Evolutionary conservation across 441 rosid species (phyloP).

Genomic region (Euphorbia celastroides): DNA sequence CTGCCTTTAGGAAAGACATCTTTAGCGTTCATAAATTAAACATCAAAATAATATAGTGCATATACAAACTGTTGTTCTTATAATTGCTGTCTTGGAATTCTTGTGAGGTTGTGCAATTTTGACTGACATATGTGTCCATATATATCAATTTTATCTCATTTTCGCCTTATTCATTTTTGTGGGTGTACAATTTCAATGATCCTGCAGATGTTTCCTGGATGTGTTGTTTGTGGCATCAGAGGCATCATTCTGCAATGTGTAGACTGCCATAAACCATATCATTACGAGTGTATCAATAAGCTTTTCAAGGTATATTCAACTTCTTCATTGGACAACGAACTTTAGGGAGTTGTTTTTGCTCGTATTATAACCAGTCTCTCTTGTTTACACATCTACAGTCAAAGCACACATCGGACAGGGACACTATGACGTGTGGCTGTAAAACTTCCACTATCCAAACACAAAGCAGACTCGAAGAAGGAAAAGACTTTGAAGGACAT

Average conservation of each 20-base stretch:
- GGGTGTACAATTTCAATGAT: constrained; percentile 2
- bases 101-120: neutral
- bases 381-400: constrained; percentile 12
- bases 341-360: neutral
- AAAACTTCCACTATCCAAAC: constrained; percentile 18
- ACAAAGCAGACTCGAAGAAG: constrained; percentile 19
- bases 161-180: neutral
- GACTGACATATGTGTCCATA: neutral
- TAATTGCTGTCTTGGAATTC: neutral
- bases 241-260: constrained; percentile 23
- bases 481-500: constrained; percentile 2
- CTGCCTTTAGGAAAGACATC: neutral
- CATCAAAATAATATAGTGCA: neutral
- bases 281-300: constrained; percentile 23
- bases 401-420: constrained; percentile 17
- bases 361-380: neutral
- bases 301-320: constrained; percentile 16
- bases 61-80: neutral
- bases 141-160: neutral
- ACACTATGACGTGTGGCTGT: constrained; percentile 24
- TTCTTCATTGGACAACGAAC: constrained; percentile 11
- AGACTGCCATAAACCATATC: constrained; percentile 23
- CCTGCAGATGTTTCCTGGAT: constrained; percentile 21
- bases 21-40: neutral
- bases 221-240: constrained; percentile 18